phyloP scores from a whole-genome alignment of 163 green algal genomes.

The Scenedesmus sp. region DNA sequence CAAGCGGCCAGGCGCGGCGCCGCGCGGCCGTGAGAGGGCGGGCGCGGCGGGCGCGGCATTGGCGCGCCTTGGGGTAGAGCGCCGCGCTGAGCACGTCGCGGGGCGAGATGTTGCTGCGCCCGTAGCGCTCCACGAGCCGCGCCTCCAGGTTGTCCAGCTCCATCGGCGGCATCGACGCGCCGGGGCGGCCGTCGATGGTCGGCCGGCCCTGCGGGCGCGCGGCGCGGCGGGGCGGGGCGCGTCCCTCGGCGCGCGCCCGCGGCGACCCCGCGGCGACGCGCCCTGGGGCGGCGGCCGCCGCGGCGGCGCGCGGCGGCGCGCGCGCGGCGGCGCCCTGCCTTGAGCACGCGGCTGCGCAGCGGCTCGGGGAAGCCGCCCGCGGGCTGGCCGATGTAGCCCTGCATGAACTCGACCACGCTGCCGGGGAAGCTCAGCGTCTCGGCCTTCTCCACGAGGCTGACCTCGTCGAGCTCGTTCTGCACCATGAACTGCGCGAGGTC shows the following conservation, averaged over 20 bases:
- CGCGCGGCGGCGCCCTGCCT: constrained; percentile 39
- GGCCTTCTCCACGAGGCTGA: constrained; percentile 80
- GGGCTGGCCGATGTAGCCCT: constrained; percentile 90
- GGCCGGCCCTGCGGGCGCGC: constrained; percentile 44
- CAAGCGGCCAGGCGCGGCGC: too few species aligned
- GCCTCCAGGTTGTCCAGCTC: constrained; percentile 77
- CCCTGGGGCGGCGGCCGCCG: not conserved
- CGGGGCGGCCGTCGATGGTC: constrained; percentile 77
- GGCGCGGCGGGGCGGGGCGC: too few species aligned
- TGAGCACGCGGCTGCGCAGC: constrained; percentile 78
- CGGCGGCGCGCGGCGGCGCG: not conserved
- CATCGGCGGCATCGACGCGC: constrained; percentile 67
- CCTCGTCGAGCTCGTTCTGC: constrained; percentile 87
- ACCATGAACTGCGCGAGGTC: constrained; percentile 98
- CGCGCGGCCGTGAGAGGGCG: not conserved
- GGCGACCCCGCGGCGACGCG: too few species aligned
- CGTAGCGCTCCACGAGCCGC: constrained; percentile 75
- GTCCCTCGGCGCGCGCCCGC: too few species aligned
- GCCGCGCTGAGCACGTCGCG: constrained; percentile 87
- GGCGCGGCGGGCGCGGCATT: too few species aligned
- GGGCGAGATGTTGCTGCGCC: constrained; percentile 58
- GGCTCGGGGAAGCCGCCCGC: constrained; percentile 91
- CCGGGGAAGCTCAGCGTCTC: constrained; percentile 84
- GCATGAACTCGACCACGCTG: constrained; percentile 89
- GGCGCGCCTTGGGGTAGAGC: constrained; percentile 85